A percentile compares a stretch with the other conserved stretches of the same genome.
Conservation (phyloP, 1,284 basidiomycete species). For the Malassezia arunalokei region DNA sequence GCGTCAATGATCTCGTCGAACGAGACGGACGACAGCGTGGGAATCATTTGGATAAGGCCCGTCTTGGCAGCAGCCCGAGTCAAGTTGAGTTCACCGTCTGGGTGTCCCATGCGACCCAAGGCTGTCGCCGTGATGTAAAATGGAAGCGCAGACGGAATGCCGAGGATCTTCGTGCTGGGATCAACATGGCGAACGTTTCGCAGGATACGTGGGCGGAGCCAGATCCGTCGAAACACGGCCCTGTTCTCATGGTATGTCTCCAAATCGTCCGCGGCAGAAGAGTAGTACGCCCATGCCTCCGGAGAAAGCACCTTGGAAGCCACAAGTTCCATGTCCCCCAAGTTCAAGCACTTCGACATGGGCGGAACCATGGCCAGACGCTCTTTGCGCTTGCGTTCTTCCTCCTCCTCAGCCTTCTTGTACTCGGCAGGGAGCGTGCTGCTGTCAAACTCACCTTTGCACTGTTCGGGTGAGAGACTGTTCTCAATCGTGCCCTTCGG, state of each 20-base stretch:
- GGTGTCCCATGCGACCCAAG: conserved; percentile 79
- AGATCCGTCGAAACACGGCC: conserved; percentile 75
- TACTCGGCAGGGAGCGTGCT: conserved; percentile 24
- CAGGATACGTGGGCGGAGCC: conserved; percentile 81
- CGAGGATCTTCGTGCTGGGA: conserved; percentile 47
- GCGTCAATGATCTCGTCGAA: conserved; percentile 58
- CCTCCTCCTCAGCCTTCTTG: conserved; percentile 16
- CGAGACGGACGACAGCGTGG: conserved; percentile 45
- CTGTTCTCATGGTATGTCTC: conserved; percentile 64
- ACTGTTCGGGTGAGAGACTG: conserved; percentile 35
- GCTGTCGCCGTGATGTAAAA: conserved; percentile 70
- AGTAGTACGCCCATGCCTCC: conserved; percentile 46
- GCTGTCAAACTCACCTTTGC: conserved; percentile 33
- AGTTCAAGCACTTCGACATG: conserved; percentile 64
- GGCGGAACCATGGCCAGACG: conserved; percentile 49
- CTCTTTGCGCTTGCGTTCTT: conserved; percentile 16
- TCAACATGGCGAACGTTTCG: conserved; percentile 71
- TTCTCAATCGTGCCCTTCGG: conserved; percentile 43
- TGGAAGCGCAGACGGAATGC: conserved; percentile 19
- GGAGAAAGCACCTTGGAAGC: conserved; percentile 34
- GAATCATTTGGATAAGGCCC: conserved; percentile 61
- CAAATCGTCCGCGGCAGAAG: conserved; percentile 51
- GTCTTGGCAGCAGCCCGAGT: conserved; percentile 61
- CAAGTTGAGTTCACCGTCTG: conserved; percentile 81
- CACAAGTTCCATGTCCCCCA: conserved; percentile 72